A percentile compares a stretch with the other conserved stretches of the same genome.
Conservation (phyloP, 176 grass and related monocot species). For the Tillandsia fasciculata region DNA sequence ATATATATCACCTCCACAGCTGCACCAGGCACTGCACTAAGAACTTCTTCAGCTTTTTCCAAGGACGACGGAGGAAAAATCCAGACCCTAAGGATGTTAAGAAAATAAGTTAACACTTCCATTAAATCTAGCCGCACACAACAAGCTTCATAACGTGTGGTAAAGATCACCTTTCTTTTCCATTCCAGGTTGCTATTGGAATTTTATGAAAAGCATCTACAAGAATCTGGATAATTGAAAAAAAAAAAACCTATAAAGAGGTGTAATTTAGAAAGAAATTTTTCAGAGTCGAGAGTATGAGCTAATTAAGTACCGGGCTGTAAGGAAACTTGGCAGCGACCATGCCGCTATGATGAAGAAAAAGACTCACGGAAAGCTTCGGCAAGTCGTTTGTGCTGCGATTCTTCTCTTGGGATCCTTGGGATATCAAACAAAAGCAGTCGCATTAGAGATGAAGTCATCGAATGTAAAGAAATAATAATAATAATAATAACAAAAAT, state of each 20-base stretch:
- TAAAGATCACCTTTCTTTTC: constrained; percentile 54
- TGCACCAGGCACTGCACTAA: constrained; percentile 36
- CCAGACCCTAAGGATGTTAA: constrained; percentile 49
- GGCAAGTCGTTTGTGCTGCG: constrained; percentile 7
- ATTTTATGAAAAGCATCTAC: constrained; percentile 72
- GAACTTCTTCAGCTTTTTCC: constrained; percentile 55
- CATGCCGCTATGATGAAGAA: constrained; percentile 51
- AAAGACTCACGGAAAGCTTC: constrained; percentile 50
- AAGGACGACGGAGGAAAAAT: constrained; percentile 75
- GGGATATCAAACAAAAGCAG: constrained; percentile 24
- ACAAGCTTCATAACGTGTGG: constrained; percentile 3
- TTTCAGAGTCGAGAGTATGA: neutral
- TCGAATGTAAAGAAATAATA: constrained; percentile 5
- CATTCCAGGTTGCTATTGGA: constrained; percentile 68
- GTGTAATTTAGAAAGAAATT: neutral
- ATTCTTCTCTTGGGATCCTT: constrained; percentile 48
- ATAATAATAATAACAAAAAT: neutral
- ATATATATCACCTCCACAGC: constrained; percentile 60
- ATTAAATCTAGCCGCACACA: constrained; percentile 7
- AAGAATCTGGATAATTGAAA: constrained; percentile 43
- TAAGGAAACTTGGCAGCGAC: constrained; percentile 69
- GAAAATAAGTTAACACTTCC: constrained; percentile 9
- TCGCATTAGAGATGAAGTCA: constrained; percentile 1
- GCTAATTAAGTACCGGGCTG: constrained; percentile 28
- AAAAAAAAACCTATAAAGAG: neutral